A percentile compares a stretch with the other conserved stretches of the same genome.
phyloP scores from a whole-genome alignment of 2,329 filamentous ascomycete species.

The Curvularia sp. region DNA sequence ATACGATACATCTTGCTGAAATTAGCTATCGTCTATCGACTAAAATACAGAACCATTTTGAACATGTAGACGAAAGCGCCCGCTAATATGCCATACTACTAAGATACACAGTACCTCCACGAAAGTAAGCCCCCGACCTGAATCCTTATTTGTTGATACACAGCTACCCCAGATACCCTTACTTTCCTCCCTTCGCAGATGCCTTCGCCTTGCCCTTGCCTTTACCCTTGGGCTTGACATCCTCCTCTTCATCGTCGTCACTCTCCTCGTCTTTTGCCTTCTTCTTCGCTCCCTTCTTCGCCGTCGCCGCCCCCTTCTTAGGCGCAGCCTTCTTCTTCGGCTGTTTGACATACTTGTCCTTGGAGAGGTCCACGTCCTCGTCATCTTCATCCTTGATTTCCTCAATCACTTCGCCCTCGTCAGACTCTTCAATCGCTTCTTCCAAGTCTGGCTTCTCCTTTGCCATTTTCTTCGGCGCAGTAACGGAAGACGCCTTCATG shows the following conservation, averaged over 20 bases:
- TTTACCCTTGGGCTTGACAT: conserved; percentile 59
- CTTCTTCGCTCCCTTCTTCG: conserved; percentile 58
- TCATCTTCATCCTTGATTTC: conserved; percentile 68
- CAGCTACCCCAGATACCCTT: not conserved
- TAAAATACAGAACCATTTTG: not conserved
- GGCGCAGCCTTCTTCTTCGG: conserved; percentile 75
- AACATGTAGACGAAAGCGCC: not conserved
- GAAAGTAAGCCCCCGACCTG: no score
- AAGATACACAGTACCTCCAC: not conserved
- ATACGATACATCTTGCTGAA: not conserved
- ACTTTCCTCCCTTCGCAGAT: conserved; percentile 14
- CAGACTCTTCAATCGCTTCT: conserved; percentile 93
- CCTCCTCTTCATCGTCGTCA: conserved; percentile 47
- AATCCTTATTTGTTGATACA: not conserved
- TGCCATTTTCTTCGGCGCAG: conserved; percentile 72
- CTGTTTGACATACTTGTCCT: conserved; percentile 95
- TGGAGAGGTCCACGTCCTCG: conserved; percentile 82
- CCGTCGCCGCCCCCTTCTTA: conserved; percentile 47
- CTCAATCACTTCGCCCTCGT: conserved; percentile 62
- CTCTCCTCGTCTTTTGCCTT: conserved; percentile 43
- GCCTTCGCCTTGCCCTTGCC: conserved; percentile 57
- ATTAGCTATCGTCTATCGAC: not conserved
- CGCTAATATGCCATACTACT: not conserved
- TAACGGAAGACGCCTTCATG: conserved; percentile 86
- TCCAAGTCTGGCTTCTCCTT: conserved; percentile 90